These are phyloP conservation scores for Kuraishia cidri DNA, from an alignment of 805 yeast species.

Conservation along the genomic window DNA sequence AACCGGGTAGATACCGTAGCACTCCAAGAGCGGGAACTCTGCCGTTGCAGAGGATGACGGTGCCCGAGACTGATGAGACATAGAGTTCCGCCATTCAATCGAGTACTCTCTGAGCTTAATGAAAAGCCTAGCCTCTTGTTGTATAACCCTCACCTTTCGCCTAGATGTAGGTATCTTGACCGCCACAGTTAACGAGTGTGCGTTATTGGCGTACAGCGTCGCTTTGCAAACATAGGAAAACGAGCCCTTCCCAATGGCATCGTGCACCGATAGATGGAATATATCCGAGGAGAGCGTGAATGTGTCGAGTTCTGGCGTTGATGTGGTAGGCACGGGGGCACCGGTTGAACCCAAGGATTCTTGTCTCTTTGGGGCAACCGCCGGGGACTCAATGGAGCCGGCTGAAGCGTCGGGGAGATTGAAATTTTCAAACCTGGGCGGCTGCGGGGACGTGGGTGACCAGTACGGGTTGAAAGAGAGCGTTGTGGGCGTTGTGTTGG, in stretches of 20 bases:
- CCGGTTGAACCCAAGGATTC: no score
- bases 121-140: conserved; percentile 15
- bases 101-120: conserved; percentile 7
- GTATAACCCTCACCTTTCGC: conserved; percentile 13
- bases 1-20: conserved; percentile 2
- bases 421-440: conserved; percentile 1
- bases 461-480: conserved; percentile 6
- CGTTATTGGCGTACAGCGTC: conserved; percentile 7
- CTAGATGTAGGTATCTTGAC: conserved; percentile 18
- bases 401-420: not conserved
- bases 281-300: conserved; percentile 9
- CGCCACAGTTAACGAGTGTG: conserved; percentile 10
- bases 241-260: conserved; percentile 17
- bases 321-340: no score
- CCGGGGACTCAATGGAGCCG: no score
- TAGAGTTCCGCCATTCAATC: no score
- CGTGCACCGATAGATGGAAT: conserved; percentile 10
- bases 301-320: no score
- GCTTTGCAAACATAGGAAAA: conserved; percentile 17
- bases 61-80: no score
- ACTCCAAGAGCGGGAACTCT: conserved; percentile 1
- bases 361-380: no score
- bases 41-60: no score
- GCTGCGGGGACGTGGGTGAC: conserved; percentile 7
- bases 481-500: no score